Evolutionary conservation across 139 green algal species (phyloP), one percentile per base, ranked within the genome.

Genomic region (Volvox reticuliferus): DNA sequence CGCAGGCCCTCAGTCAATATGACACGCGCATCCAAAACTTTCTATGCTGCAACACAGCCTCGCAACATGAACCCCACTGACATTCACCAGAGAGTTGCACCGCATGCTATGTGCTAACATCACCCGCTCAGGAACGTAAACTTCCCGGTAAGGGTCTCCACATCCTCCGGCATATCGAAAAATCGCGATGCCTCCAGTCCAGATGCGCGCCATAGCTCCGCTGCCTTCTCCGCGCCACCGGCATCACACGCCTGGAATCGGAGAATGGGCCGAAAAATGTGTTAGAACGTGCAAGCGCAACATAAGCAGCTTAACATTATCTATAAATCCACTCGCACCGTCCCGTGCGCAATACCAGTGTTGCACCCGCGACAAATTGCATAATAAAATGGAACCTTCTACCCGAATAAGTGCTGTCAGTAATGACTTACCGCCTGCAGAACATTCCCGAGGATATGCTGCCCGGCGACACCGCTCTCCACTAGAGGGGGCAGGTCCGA

Each of bases 91-190:
- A 28, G 65, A 73, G 65, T 28, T 79, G 32, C 75, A 61, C 32
- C 75, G 19, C 30, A 33, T 55, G 1, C 75, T 55, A 55, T 81
- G 30, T 24, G 44, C n/a, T n/a, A n/a, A n/a, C 32, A 26, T 84
- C 78, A 84, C 21, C 78, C 78, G 78, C 36, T 68, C 20, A 90
- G 50, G 75, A 90, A 90, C 37, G 86, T 16, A 20, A 78, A 84
- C 55, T 84, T 36, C 19, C 1, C 55, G 0, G 50, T 22, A 2
- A 90, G 86, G 12, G 0, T 1, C 55, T 76, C 50, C 21, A 37
- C 73, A 30, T 90, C 86, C 50, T 90, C 86, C 73, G 28, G 26
- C 73, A 84, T 84, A 5, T 85, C 73, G 32, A 86, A 86, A 63
- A 91, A 91, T 20, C 16, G 19, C 2, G 35, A 17, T 18, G 62